Conservation (phyloP, 768 basidiomycete genomes). For the Pisolithus orientalis region DNA sequence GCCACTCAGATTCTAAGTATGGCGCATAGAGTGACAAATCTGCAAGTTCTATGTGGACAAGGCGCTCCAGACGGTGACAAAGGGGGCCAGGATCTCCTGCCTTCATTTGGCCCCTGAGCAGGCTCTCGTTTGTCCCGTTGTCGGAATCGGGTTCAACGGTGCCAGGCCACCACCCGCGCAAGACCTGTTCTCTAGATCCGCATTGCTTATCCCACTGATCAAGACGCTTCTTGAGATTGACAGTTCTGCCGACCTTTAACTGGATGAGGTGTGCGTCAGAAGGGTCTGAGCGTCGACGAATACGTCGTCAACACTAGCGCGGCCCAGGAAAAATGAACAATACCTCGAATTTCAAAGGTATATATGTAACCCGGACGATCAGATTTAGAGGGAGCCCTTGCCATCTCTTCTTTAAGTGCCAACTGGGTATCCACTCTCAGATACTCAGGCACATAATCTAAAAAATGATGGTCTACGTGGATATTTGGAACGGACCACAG, state of each 20-base stretch:
- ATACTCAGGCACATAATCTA: constrained; percentile 70
- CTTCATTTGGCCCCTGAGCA: constrained; percentile 61
- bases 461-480: constrained; percentile 5
- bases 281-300: constrained; percentile 22
- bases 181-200: constrained; percentile 65
- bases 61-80: constrained; percentile 71
- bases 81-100: constrained; percentile 56
- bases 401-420: constrained; percentile 50
- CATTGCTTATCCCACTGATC: constrained; percentile 83
- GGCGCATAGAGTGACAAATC: constrained; percentile 54
- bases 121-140: constrained; percentile 31
- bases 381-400: constrained; percentile 41
- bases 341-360: constrained; percentile 73
- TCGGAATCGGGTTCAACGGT: constrained; percentile 34
- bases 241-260: constrained; percentile 76
- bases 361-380: constrained; percentile 79
- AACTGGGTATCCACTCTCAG: constrained; percentile 55
- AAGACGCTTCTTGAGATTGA: constrained; percentile 65
- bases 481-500: background rate
- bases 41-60: constrained; percentile 75
- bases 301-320: background rate
- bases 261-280: constrained; percentile 38
- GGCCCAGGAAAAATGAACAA: constrained; percentile 3
- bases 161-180: constrained; percentile 71
- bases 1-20: constrained; percentile 53